Conservation (phyloP, 176 grass and related monocot genomes). For the Cenchrus fungigraminus region DNA sequence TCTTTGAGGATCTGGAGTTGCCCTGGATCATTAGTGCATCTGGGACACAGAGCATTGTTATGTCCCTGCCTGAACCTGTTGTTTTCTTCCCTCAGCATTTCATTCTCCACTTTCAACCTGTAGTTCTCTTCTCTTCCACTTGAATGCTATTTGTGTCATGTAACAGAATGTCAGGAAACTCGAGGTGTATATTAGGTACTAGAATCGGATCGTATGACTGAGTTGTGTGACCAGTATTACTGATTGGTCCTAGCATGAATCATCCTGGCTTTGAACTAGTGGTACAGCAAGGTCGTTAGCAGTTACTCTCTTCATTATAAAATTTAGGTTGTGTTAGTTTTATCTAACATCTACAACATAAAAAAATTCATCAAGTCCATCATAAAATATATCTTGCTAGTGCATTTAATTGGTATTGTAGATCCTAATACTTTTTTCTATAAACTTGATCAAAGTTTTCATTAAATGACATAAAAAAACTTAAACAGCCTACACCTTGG, state of each 20-base stretch:
- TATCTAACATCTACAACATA: too few species aligned
- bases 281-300: too few species aligned
- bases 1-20: slow-evolving; percentile 30
- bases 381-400: too few species aligned
- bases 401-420: too few species aligned
- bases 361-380: too few species aligned
- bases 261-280: not conserved
- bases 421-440: too few species aligned
- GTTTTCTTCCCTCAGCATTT: slow-evolving; percentile 54
- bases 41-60: slow-evolving; percentile 21
- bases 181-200: not conserved
- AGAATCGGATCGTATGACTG: too few species aligned
- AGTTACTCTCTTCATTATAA: too few species aligned
- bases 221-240: not conserved
- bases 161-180: slow-evolving; percentile 7
- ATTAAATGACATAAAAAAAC: too few species aligned
- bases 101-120: slow-evolving; percentile 57
- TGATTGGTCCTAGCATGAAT: not conserved
- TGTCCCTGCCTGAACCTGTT: slow-evolving; percentile 35
- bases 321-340: too few species aligned
- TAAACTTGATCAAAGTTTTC: too few species aligned
- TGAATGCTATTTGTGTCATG: slow-evolving; percentile 40
- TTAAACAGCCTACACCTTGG: too few species aligned
- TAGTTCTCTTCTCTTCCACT: slow-evolving; percentile 60
- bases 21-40: slow-evolving; percentile 22